Evolutionary conservation across 306 rosid species (phyloP).

Genomic region (Corylus americana): DNA sequence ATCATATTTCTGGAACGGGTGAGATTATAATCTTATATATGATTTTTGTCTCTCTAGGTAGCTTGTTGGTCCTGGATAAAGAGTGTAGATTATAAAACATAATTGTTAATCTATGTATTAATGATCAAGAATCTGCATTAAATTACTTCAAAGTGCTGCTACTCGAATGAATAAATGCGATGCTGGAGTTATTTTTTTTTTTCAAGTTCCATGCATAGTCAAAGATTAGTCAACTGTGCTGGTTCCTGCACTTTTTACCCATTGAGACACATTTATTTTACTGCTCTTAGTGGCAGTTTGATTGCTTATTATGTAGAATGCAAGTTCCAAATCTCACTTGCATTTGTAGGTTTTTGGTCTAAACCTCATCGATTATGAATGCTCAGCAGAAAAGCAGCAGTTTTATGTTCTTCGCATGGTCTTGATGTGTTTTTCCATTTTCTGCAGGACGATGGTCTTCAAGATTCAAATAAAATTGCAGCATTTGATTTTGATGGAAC

Average conservation of each 20-base stretch:
- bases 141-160: background rate
- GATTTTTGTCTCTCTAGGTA: background rate
- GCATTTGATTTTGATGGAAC: constrained; percentile 99
- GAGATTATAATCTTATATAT: constrained; percentile 27
- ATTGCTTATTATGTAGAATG: background rate
- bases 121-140: background rate
- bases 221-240: background rate
- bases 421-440: constrained; percentile 12
- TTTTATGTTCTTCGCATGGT: constrained; percentile 4
- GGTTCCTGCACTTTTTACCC: background rate
- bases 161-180: background rate
- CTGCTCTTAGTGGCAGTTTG: background rate
- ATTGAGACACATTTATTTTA: background rate
- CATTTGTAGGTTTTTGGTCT: background rate
- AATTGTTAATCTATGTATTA: background rate
- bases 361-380: background rate
- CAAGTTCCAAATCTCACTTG: constrained; percentile 6
- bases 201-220: background rate
- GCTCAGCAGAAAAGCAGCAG: background rate
- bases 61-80: constrained; percentile 21
- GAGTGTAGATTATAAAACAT: background rate
- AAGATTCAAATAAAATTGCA: constrained; percentile 83
- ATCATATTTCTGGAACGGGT: constrained; percentile 85
- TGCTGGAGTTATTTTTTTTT: background rate
- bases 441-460: constrained; percentile 74